Conservation (phyloP, 371 early-diverging fungal species). For the Mortierella sp. region DNA sequence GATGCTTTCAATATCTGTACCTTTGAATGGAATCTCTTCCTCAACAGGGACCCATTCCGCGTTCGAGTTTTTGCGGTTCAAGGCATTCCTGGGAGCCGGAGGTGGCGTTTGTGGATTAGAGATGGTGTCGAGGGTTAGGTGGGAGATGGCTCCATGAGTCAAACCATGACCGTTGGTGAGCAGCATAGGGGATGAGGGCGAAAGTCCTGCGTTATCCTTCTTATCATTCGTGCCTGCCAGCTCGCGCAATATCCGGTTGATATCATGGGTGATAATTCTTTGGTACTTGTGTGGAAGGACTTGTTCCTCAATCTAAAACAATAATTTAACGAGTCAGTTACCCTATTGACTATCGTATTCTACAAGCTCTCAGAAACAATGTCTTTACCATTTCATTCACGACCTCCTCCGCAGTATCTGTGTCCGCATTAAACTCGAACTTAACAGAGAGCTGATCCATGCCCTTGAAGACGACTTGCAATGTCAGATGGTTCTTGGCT, state of each 20-base stretch:
- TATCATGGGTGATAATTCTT: slow-evolving; percentile 84
- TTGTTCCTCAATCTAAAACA: slow-evolving; percentile 78
- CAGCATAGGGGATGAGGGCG: slow-evolving; percentile 33
- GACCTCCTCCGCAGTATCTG: slow-evolving; percentile 92
- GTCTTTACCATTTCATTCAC: slow-evolving; percentile 85
- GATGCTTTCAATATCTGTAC: slow-evolving; percentile 7
- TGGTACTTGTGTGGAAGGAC: slow-evolving; percentile 82
- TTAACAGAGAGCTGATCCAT: slow-evolving; percentile 86
- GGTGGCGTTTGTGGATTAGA: slow-evolving; percentile 22
- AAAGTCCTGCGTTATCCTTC: slow-evolving; percentile 55
- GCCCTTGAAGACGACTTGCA: slow-evolving; percentile 87
- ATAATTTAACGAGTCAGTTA: no score
- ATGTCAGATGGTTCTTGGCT: slow-evolving; percentile 73
- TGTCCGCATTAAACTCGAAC: slow-evolving; percentile 90
- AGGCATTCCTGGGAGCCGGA: neutral
- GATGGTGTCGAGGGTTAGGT: slow-evolving; percentile 30
- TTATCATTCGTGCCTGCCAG: slow-evolving; percentile 66
- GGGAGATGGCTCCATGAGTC: slow-evolving; percentile 29
- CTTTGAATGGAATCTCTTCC: slow-evolving; percentile 50
- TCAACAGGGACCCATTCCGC: slow-evolving; percentile 56
- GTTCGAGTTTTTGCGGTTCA: slow-evolving; percentile 39
- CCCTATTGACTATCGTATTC: neutral
- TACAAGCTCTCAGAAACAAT: no score
- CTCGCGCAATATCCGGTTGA: slow-evolving; percentile 87
- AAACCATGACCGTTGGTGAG: slow-evolving; percentile 21